Evolutionary conservation across 2,329 filamentous ascomycete genomes (phyloP).

Genomic region (Whalleya microplaca): DNA sequence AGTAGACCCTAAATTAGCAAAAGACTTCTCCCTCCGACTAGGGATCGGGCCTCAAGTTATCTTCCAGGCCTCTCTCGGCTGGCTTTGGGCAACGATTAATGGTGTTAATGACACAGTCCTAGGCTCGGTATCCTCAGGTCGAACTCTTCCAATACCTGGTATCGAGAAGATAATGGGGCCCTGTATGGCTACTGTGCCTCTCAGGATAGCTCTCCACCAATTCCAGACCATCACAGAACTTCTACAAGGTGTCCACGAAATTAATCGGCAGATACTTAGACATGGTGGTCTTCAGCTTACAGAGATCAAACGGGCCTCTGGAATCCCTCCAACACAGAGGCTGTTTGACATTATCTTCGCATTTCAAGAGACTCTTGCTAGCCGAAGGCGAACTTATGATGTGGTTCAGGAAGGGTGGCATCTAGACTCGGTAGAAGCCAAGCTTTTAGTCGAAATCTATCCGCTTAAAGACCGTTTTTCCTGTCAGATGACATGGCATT

Average conservation of each 20-base stretch:
- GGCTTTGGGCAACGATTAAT: conserved; percentile 67
- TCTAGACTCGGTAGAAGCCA: conserved; percentile 75
- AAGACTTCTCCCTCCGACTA: conserved; percentile 41
- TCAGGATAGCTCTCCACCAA: conserved; percentile 63
- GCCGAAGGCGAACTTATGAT: conserved; percentile 25
- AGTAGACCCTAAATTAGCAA: conserved; percentile 40
- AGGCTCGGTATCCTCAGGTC: conserved; percentile 81
- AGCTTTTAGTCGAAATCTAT: conserved; percentile 75
- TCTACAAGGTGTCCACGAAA: conserved; percentile 63
- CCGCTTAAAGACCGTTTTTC: conserved; percentile 52
- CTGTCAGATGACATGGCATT: conserved; percentile 53
- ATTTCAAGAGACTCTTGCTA: conserved; percentile 76
- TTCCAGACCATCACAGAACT: conserved; percentile 61
- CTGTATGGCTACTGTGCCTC: conserved; percentile 75
- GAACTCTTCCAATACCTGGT: conserved; percentile 70
- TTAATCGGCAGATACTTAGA: conserved; percentile 67
- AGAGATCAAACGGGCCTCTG: conserved; percentile 68
- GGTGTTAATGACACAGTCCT: conserved; percentile 71
- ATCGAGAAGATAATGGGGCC: conserved; percentile 80
- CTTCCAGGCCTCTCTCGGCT: conserved; percentile 73
- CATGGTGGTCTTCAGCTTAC: conserved; percentile 67
- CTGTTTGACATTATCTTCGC: conserved; percentile 82
- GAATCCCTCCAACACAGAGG: conserved; percentile 54
- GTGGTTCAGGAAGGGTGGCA: conserved; percentile 60
- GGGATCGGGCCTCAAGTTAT: conserved; percentile 69